A percentile compares a stretch with the other conserved stretches of the same genome.
Conservation (phyloP, 331 rosid genomes). For the Pyracantha coccinea region DNA sequence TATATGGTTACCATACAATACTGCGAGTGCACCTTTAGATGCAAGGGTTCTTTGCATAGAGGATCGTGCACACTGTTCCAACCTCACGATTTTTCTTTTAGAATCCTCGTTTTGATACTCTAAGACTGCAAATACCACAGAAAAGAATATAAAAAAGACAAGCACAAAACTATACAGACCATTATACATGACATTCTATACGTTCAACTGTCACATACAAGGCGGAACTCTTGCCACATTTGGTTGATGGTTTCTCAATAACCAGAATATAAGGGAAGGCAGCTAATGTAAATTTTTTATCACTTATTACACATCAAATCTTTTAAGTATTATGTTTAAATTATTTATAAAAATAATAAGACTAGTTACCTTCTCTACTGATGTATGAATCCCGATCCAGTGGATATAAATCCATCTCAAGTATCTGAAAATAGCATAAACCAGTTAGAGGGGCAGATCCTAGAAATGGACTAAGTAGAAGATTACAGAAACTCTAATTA, state of each 20-base stretch:
- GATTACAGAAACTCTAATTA: not conserved
- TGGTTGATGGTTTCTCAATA: not conserved
- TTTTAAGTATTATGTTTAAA: no score
- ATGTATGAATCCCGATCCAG: constrained; percentile 38
- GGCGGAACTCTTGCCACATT: not conserved
- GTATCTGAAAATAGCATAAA: constrained; percentile 51
- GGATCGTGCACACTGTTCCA: constrained; percentile 70
- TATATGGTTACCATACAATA: constrained; percentile 54
- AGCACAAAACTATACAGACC: not conserved
- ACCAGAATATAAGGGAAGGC: not conserved
- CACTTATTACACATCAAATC: not conserved
- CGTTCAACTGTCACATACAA: not conserved
- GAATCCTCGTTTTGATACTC: constrained; percentile 45
- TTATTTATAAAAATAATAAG: not conserved
- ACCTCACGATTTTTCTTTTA: constrained; percentile 62
- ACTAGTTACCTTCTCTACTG: constrained; percentile 53
- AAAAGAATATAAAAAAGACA: not conserved
- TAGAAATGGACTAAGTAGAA: not conserved
- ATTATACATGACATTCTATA: not conserved
- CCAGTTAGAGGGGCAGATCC: constrained; percentile 11
- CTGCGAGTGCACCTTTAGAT: constrained; percentile 62
- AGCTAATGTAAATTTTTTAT: not conserved
- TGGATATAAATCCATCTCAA: constrained; percentile 81
- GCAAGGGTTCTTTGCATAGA: constrained; percentile 46
- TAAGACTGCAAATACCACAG: constrained; percentile 27